Base-by-base conservation (phyloP, 768 basidiomycete genomes). In the Pleurotus platypus region DNA sequence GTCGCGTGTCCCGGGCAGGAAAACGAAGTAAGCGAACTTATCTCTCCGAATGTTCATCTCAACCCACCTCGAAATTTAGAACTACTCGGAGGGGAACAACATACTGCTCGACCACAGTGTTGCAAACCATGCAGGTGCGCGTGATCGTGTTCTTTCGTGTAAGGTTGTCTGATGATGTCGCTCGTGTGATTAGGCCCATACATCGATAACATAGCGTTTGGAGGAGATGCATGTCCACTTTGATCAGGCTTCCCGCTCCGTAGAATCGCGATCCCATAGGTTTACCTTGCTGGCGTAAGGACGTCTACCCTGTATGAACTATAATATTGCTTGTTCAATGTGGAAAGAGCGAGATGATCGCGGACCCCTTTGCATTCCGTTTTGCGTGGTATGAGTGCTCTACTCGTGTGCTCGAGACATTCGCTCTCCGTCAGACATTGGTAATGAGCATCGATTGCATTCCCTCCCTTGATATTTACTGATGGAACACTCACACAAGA, bases 1-100 rank as follows among this genome's bases (percentile, higher is more conserved):
- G 62, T 73, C 13, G 55, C 60, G 0, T 77, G 75, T 60, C 67
- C 65, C 1, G 76, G 75, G 8, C 73, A 78, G 60, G 75, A 76
- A 64, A 76, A 78, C 58, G 49, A 63, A 55, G 66, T 67, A 4
- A 40, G 57, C 60, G 45, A n/a, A 45, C 50, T 26, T 46, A 20
- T 39, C 43, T 5, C 58, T 42, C 42, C 50, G 56, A 12, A 1
- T 60, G 27, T 26, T 13, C 3, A 18, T 16, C 16, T 57, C 27
- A 49, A 11, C 8, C 1, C 43, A 35, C 42, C 50, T 61, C n/a
- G 2, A 3, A 24, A 38, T 54, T 35, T 57, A 69, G 61, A 64
- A 70, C 43, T 70, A 70, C 57, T 57, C 63, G 9, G 60, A 64
- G 4, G 63, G 60, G 2, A 67, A 69, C 15, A 18, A 37, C 51